Conservation (phyloP, 768 basidiomycete genomes). For the Chalciporus pseudorubinellus region DNA sequence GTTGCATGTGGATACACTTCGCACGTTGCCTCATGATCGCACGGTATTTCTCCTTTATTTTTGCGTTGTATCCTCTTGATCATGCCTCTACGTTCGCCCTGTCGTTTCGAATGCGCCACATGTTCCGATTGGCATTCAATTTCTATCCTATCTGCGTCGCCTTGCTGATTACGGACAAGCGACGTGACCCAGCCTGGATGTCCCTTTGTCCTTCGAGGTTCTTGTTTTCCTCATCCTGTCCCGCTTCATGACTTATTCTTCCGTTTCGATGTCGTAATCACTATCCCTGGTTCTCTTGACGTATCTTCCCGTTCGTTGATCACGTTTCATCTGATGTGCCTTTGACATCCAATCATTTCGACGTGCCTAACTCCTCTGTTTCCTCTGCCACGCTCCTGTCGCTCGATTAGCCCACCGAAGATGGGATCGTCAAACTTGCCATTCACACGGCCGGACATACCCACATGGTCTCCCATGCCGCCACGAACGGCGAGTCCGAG, state of each 20-base stretch:
- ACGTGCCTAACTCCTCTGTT: neutral
- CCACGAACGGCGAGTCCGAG: neutral
- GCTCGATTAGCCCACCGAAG: conserved; percentile 55
- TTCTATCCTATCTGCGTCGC: neutral
- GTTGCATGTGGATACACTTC: too few species aligned
- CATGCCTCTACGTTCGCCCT: neutral
- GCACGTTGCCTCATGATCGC: too few species aligned
- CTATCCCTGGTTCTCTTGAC: too few species aligned
- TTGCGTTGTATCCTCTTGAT: neutral
- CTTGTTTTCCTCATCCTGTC: neutral
- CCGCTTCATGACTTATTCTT: neutral
- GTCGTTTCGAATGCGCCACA: neutral
- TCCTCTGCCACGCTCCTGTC: neutral
- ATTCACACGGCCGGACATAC: conserved; percentile 76
- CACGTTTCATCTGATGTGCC: neutral
- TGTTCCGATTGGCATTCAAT: too few species aligned
- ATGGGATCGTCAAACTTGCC: conserved; percentile 73
- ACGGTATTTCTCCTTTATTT: neutral
- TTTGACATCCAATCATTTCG: too few species aligned
- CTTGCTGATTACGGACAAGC: neutral
- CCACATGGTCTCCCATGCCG: conserved; percentile 28
- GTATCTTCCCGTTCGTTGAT: too few species aligned
- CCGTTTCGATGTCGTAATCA: neutral
- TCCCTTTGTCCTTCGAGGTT: neutral
- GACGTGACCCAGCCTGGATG: too few species aligned